Evolutionary conservation across 208 protist species (phyloP).

Genomic region (Spongospora subterranea): DNA sequence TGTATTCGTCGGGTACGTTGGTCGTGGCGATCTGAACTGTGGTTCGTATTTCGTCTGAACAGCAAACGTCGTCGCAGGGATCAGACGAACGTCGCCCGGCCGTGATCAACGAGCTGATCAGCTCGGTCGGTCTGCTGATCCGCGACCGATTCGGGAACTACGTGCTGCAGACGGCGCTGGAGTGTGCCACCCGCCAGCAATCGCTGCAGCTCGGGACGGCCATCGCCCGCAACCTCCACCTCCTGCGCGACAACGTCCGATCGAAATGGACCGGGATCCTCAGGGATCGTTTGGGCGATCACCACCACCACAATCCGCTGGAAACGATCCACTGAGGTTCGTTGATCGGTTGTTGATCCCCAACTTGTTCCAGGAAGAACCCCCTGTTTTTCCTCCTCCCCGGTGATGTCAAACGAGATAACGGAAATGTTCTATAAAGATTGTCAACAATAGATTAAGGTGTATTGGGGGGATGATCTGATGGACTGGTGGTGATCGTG

Average conservation of each 20-base stretch:
- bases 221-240: constrained; percentile 2
- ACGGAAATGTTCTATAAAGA: no score
- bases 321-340: no score
- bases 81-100: not conserved
- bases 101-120: constrained; percentile 44
- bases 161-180: constrained; percentile 48
- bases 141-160: constrained; percentile 42
- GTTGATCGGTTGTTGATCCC: not conserved
- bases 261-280: constrained; percentile 27
- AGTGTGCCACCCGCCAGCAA: not conserved
- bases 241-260: constrained; percentile 12
- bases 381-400: not conserved
- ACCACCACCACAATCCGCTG: no score
- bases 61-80: not conserved
- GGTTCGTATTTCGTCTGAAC: not conserved
- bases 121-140: constrained; percentile 28
- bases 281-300: not conserved
- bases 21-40: not conserved
- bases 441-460: no score
- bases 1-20: constrained; percentile 9
- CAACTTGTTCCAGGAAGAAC: not conserved
- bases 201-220: not conserved
- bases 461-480: not conserved
- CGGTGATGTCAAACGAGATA: no score
- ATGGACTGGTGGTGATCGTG: not conserved